Evolutionary conservation across 352 stramenopile species (phyloP), one percentile per base, ranked within the genome.

Genomic region (Thalassiosira ordinaria): DNA sequence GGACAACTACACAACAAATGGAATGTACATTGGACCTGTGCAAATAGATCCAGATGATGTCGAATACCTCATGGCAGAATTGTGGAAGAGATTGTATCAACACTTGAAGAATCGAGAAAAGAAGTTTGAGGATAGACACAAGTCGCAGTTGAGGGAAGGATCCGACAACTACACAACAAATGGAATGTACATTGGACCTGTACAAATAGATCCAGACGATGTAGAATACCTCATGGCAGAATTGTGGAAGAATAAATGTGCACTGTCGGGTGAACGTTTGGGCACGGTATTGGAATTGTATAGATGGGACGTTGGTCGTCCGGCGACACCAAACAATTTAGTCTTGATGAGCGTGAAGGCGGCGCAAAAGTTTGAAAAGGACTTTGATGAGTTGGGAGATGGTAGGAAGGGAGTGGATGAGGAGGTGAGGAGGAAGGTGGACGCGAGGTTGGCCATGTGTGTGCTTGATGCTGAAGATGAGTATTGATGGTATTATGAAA

Each of bases 31-130:
- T 27, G 84, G 86, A 37, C 61, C 76, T 11, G 56, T 91, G 33
- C 61, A 92, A 80, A 88, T 94, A 31, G 89, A 92, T 82, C 59
- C 62, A 24, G 89, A 94, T 56, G 89, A 94, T 66, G 76, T 94
- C 26, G 87, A 93, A 78, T 93, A 92, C 71, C 62, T 94, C 3
- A 82, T 91, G 62, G 63, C 61, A 16, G 86, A 91, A 78, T 29
- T 94, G 22, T 94, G 89, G 89, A 83, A 84, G 22, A 93, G 74
- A 9, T 59, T 93, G n/a, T 88, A 87, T 76, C 89, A 94, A 71
- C 86, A 93, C 63, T 80, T 90, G 14, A 84, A 84, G 65, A 70
- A 55, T 52, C 80, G 89, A 26, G 89, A 94, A 74, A 75, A 85
- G 64, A 82, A 86, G 47, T 72, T 91, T 26, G 41, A 70, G 31